Percentiles rank a stretch among this genome's conserved stretches.
These are phyloP conservation scores for Amanita molliuscula DNA, from an alignment of 768 basidiomycete species.

Conservation along the genomic window DNA sequence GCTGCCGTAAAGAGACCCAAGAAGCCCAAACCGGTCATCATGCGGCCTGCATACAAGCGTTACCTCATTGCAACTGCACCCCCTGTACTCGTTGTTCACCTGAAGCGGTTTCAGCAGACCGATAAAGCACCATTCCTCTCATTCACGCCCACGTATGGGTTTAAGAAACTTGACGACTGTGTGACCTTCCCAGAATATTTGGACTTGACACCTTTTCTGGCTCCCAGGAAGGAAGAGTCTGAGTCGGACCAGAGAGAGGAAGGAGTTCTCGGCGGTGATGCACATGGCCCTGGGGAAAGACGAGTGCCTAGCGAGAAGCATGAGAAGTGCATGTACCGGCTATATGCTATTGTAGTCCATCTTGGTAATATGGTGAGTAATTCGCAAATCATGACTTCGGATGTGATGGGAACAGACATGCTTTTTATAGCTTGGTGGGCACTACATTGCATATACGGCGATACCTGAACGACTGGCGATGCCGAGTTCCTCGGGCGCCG, in stretches of 20 bases:
- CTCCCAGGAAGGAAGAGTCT: constrained; percentile 69
- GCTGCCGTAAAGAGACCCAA: constrained; percentile 19
- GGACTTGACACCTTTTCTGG: constrained; percentile 79
- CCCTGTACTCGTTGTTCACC: constrained; percentile 82
- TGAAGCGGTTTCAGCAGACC: constrained; percentile 91
- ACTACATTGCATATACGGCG: constrained; percentile 81
- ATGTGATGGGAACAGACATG: constrained; percentile 7
- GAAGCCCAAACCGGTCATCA: constrained; percentile 50
- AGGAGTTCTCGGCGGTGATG: not conserved
- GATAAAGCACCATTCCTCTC: constrained; percentile 51
- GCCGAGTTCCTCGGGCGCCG: not conserved
- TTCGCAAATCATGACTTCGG: not conserved
- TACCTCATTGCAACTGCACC: constrained; percentile 85
- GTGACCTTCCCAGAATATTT: constrained; percentile 84
- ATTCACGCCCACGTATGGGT: constrained; percentile 44
- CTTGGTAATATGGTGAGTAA: constrained; percentile 74
- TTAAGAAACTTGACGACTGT: constrained; percentile 88
- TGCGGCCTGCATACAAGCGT: constrained; percentile 85
- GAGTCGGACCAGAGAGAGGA: constrained; percentile 30
- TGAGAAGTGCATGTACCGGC: constrained; percentile 47
- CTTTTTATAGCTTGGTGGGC: constrained; percentile 64
- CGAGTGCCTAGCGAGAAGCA: constrained; percentile 13
- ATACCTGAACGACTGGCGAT: constrained; percentile 33
- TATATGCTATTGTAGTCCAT: constrained; percentile 81
- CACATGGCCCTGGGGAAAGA: constrained; percentile 9